phyloP scores from a whole-genome alignment of 83 land plant genomes.

The Picea abies region DNA sequence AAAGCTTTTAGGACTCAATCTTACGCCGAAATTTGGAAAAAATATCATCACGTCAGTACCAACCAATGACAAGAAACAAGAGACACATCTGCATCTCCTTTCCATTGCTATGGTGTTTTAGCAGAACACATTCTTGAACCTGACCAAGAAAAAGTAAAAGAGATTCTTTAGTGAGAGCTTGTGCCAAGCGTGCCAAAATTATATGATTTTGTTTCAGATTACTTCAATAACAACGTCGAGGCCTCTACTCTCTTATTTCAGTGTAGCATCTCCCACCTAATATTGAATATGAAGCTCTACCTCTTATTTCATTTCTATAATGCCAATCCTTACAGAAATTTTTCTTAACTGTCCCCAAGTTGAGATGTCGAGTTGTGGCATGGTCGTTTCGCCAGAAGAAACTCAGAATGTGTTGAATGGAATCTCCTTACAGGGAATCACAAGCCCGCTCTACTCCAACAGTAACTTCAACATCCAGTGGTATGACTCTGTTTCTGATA shows the following conservation, averaged over 20 bases:
- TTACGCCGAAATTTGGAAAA: constrained; percentile 51
- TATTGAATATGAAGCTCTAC: too few species aligned
- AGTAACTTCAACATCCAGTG: too few species aligned
- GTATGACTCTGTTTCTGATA: too few species aligned
- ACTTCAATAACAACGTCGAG: constrained; percentile 42
- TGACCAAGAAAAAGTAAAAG: constrained; percentile 34
- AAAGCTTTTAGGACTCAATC: constrained; percentile 64
- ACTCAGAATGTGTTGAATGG: too few species aligned
- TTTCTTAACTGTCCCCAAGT: too few species aligned
- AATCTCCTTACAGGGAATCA: too few species aligned
- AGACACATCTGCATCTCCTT: constrained; percentile 31
- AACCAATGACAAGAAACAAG: background rate
- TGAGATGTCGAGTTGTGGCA: too few species aligned
- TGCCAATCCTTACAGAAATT: too few species aligned
- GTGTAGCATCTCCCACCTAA: too few species aligned
- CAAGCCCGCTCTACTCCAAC: too few species aligned
- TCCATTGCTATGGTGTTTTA: constrained; percentile 46
- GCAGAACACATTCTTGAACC: constrained; percentile 58
- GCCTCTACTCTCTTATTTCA: constrained; percentile 26
- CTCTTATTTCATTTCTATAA: too few species aligned
- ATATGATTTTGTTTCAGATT: constrained; percentile 29
- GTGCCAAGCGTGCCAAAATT: background rate
- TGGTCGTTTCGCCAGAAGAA: too few species aligned
- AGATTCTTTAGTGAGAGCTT: constrained; percentile 10
- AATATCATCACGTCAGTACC: constrained; percentile 23